These are phyloP conservation scores for Diplocarpon rosae DNA, from an alignment of 2,329 filamentous ascomycete genomes.

Conservation along the genomic window DNA sequence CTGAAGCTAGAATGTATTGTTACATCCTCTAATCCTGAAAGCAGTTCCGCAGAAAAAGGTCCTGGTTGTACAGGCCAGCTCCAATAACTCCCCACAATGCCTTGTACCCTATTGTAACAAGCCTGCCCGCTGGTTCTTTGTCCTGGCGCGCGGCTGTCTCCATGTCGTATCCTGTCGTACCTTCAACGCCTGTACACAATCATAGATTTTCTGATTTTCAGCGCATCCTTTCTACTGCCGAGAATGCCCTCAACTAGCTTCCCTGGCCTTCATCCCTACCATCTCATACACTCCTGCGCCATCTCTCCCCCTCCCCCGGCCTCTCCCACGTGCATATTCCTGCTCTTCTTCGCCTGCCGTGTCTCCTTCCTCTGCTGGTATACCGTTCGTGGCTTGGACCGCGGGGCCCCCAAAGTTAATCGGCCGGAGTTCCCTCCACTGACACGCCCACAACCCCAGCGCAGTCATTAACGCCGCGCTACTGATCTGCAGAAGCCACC, in stretches of 20 bases:
- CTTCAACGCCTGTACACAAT: not conserved
- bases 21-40: not conserved
- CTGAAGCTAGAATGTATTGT: not conserved
- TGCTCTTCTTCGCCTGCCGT: conserved; percentile 15
- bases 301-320: conserved; percentile 42
- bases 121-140: not conserved
- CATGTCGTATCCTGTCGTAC: not conserved
- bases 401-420: conserved; percentile 68
- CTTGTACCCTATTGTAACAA: conserved; percentile 9
- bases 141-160: not conserved
- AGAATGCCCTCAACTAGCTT: conserved; percentile 1
- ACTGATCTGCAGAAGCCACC: conserved; percentile 65
- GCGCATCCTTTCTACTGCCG: too few relatives aligned
- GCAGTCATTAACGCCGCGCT: conserved; percentile 54
- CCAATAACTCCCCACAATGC: conserved; percentile 15
- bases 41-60: not conserved
- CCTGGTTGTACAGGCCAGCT: conserved; percentile 3
- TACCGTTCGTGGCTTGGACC: conserved; percentile 14
- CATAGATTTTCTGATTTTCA: not conserved
- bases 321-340: conserved; percentile 36
- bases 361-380: conserved; percentile 11
- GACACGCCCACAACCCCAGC: conserved; percentile 82
- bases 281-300: conserved; percentile 55
- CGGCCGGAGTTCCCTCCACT: conserved; percentile 77
- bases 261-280: conserved; percentile 38